Base-by-base conservation (phyloP, 768 basidiomycete genomes). In the Kwoniella europaea region DNA sequence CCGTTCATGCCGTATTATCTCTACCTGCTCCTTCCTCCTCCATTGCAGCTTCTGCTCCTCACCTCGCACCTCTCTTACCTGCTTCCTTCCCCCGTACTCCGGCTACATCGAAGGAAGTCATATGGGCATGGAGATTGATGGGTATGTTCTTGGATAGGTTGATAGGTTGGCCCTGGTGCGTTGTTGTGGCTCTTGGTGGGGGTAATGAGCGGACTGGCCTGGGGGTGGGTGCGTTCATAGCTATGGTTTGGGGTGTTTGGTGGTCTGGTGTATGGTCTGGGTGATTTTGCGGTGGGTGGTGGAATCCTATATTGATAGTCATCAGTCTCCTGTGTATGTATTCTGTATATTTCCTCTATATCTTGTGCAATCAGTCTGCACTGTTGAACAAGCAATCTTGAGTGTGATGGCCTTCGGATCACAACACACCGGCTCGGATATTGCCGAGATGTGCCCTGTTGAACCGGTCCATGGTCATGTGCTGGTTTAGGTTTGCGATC, bases 161-260 rank as follows among this genome's bases (percentile, higher is more conserved):
- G 53, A 82, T 96, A 65, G 96, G 96, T 10, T 86, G 89, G 71
- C 82, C 87, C 10, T 98, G 94, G 95, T 92, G 88, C 86, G 53
- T 91, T 10, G 82, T 95, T 72, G 87, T 89, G 22, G 67, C 92
- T 46, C 81, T 93, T 20, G 95, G 95, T 22, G 90, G 90, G 24
- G 93, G 93, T 24, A 90, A 90, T 20, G 50, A 71, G 24, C 44
- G 55, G 42, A 73, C 77, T 6, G 79, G 79, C 0, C 63, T 77
- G 71, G 79, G 77, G 4, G 77, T 79, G 0, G 60, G 71, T 6
- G 76, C 74, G 6, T 79, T 79, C 57, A 52, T 77, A 20, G 71
- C 77, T 24, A 79, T 81, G 79, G 53, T 79, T 2, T 81, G 77
- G 77, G 73, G 77, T 16, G 68, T 77, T 12, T 81, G 76, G 77